Percentiles rank a stretch among this genome's conserved stretches.
Evolutionary conservation across 2,329 filamentous ascomycete species (phyloP).

Genomic region (Cordyceps sp.): DNA sequence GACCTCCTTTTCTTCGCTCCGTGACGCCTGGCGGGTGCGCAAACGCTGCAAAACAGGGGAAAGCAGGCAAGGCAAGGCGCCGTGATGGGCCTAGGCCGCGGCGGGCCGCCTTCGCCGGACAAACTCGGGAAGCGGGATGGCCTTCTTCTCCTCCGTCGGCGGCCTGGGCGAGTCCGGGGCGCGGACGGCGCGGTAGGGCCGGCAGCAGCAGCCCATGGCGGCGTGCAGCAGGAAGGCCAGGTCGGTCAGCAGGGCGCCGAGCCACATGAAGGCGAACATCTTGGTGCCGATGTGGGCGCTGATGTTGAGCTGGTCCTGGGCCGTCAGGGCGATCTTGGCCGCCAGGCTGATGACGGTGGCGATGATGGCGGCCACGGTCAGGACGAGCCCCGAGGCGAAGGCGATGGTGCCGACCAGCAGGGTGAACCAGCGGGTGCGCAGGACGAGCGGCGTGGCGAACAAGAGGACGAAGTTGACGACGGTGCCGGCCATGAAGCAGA

Average conservation of each 20-base stretch:
- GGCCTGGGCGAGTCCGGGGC: constrained; percentile 2
- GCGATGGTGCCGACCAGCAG: constrained; percentile 52
- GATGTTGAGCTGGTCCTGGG: constrained; percentile 62
- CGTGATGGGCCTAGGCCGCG: background rate
- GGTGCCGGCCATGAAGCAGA: constrained; percentile 59
- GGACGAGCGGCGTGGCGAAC: constrained; percentile 41
- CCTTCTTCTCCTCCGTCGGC: constrained; percentile 9
- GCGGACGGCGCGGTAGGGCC: constrained; percentile 7
- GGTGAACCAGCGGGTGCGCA: constrained; percentile 43
- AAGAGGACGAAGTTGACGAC: constrained; percentile 58
- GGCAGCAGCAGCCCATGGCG: constrained; percentile 63
- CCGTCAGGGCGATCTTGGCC: constrained; percentile 60
- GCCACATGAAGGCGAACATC: constrained; percentile 88
- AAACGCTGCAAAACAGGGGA: too few relatives aligned
- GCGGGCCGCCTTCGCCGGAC: constrained; percentile 12
- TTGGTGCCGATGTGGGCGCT: constrained; percentile 47
- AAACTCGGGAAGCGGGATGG: constrained; percentile 10
- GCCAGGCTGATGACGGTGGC: constrained; percentile 74
- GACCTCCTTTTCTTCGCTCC: too few relatives aligned
- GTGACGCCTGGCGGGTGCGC: too few relatives aligned
- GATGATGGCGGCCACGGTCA: constrained; percentile 53
- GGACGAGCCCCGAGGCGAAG: constrained; percentile 49
- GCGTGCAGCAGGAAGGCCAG: constrained; percentile 59
- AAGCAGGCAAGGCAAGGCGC: too few relatives aligned
- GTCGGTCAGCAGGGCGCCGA: constrained; percentile 49